A percentile compares a stretch with the other conserved stretches of the same genome.
These are phyloP conservation scores for Mycena polygramma DNA, from an alignment of 768 basidiomycete genomes.

Conservation along the genomic window DNA sequence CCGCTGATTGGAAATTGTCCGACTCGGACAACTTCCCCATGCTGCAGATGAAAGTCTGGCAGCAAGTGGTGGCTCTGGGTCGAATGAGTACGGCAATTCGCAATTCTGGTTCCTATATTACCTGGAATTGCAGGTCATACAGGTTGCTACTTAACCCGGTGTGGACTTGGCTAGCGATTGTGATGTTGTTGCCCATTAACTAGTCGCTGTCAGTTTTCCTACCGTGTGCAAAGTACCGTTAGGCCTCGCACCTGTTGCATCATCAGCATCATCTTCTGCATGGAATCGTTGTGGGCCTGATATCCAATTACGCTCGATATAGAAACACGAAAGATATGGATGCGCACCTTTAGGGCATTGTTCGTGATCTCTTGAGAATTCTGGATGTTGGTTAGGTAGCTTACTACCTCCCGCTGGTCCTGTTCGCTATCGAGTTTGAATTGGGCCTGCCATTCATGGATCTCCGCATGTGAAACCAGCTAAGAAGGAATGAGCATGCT, in stretches of 20 bases:
- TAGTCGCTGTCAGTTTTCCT: constrained; percentile 26
- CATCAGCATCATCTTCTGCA: constrained; percentile 59
- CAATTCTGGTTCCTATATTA: too few species aligned
- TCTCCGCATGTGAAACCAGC: constrained; percentile 61
- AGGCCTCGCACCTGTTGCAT: constrained; percentile 59
- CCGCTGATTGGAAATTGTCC: constrained; percentile 65
- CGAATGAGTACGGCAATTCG: too few species aligned
- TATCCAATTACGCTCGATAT: background rate
- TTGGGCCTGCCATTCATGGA: constrained; percentile 63
- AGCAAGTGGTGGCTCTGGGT: constrained; percentile 57
- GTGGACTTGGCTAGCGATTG: constrained; percentile 51
- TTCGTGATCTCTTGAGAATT: constrained; percentile 54
- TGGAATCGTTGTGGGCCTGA: constrained; percentile 46
- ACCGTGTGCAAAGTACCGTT: background rate
- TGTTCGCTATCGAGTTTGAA: constrained; percentile 52
- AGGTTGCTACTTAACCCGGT: constrained; percentile 62
- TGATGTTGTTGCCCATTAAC: constrained; percentile 51
- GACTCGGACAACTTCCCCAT: constrained; percentile 65
- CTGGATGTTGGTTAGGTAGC: constrained; percentile 58
- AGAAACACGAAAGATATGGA: background rate
- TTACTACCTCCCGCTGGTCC: constrained; percentile 60
- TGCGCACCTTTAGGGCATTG: constrained; percentile 41
- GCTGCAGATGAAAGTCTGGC: constrained; percentile 62
- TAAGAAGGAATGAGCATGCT: constrained; percentile 35
- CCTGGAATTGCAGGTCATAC: constrained; percentile 59